phyloP scores from a whole-genome alignment of 1,284 basidiomycete species.

The Gastroboletus turbinatus region DNA sequence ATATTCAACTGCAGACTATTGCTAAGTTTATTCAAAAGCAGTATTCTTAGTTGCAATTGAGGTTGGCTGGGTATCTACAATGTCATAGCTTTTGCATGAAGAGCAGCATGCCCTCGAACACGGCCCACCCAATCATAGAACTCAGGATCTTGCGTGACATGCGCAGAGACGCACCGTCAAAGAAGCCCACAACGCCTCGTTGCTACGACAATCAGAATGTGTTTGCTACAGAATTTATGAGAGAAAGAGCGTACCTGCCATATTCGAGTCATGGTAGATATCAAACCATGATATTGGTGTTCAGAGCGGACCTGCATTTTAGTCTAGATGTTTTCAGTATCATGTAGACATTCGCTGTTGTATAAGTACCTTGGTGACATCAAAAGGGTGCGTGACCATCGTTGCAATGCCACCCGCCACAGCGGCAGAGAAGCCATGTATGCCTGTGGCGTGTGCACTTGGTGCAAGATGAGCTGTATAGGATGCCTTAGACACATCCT shows the following conservation, averaged over 20 bases:
- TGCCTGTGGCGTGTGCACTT: constrained; percentile 41
- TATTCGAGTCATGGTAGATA: constrained; percentile 62
- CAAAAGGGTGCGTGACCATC: constrained; percentile 84
- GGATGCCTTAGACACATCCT: constrained; percentile 8
- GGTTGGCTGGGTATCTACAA: background rate
- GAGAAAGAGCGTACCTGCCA: constrained; percentile 54
- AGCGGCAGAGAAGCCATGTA: constrained; percentile 67
- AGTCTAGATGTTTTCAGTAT: constrained; percentile 46
- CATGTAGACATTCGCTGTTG: background rate
- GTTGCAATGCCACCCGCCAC: constrained; percentile 81
- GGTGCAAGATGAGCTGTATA: constrained; percentile 36
- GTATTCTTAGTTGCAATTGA: constrained; percentile 44
- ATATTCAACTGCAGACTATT: constrained; percentile 97
- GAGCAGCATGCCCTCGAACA: constrained; percentile 82
- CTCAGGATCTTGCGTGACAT: constrained; percentile 88
- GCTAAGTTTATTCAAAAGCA: constrained; percentile 88
- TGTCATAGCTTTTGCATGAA: constrained; percentile 44
- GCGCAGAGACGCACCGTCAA: constrained; percentile 82
- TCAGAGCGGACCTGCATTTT: constrained; percentile 85
- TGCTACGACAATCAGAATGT: constrained; percentile 41
- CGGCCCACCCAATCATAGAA: constrained; percentile 90
- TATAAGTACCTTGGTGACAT: constrained; percentile 76
- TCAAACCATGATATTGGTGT: constrained; percentile 68
- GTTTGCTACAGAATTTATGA: background rate
- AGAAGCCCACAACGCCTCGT: constrained; percentile 77